A percentile compares a stretch with the other conserved stretches of the same genome.
phyloP scores from a whole-genome alignment of 768 basidiomycete genomes.

The Clitopilus passeckerianus region DNA sequence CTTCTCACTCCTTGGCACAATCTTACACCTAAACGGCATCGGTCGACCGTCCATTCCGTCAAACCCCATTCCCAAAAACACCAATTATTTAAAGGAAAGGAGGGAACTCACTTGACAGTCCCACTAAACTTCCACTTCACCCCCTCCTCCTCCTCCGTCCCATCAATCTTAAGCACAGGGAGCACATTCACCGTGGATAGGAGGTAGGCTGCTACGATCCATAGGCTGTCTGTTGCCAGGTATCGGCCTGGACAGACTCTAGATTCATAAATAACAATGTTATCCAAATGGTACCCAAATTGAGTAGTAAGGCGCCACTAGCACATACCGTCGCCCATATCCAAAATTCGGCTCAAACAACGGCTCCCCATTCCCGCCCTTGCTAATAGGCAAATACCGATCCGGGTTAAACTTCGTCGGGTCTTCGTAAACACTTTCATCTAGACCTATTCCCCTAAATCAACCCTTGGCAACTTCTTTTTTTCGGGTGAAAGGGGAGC shows the following conservation, averaged over 20 bases:
- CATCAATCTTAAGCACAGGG: neutral
- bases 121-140: neutral
- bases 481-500: too few species aligned
- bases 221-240: constrained; percentile 33
- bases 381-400: constrained; percentile 9
- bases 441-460: constrained; percentile 9
- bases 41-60: neutral
- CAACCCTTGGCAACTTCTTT: too few species aligned
- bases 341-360: constrained; percentile 7
- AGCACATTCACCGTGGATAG: constrained; percentile 9
- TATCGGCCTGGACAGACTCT: constrained; percentile 30
- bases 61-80: too few species aligned
- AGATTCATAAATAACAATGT: neutral
- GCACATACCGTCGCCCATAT: constrained; percentile 4
- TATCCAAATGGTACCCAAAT: too few species aligned
- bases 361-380: constrained; percentile 8
- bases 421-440: constrained; percentile 8
- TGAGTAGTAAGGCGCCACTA: too few species aligned
- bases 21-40: neutral
- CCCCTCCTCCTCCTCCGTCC: neutral
- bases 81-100: neutral
- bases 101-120: neutral
- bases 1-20: neutral
- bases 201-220: constrained; percentile 12
- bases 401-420: constrained; percentile 9